Base-by-base conservation (phyloP, 768 basidiomycete genomes). In the Chlorophyllum brunneum region DNA sequence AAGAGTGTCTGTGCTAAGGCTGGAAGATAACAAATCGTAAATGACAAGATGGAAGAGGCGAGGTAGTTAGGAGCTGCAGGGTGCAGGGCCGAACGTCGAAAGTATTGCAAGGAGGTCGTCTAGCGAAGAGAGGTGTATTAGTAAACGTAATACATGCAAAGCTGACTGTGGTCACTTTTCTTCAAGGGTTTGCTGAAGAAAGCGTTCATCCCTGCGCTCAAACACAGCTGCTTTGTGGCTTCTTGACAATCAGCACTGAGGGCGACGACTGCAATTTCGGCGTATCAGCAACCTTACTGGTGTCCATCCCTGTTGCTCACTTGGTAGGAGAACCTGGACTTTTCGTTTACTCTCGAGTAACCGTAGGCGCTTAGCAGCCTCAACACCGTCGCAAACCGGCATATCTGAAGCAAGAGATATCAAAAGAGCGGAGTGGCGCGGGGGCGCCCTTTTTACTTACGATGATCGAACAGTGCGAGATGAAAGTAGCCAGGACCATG, bases 131-230 rank as follows among this genome's bases (percentile, higher is more conserved):
- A 53, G 34, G 41, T 54, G 27, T 52, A 50, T 5, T 18, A 15
- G 15, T 5, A 51, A 29, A 4, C 22, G 29, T 31, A 26, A 4
- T 5, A 7, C 5, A 16, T 36, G 30, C 15, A 23, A 11, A 48
- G 20, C 33, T 34, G 4, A 29, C 1, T 18, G 8, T 13, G 60
- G 72, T 48, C 52, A 82, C 83, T 69, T 61, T 80, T 83, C 59
- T 73, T 80, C 34, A 88, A 67, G 10, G 87, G 87, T 66, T 89
- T 89, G 61, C 80, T 85, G 57, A 87, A 78, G 64, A 88, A 89
- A 3, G 75, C 72, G 59, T 87, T 86, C 87, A 89, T 89, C 8
- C 87, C 87, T 2, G 85, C 83, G 56, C 83, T 86, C n/a, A 88
- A 65, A 58, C 86, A 89, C 8, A 87, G 73, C 61, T 82, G 78